Conservation (phyloP, 1,139 yeast species). For the Lodderomyces beijingensis region DNA sequence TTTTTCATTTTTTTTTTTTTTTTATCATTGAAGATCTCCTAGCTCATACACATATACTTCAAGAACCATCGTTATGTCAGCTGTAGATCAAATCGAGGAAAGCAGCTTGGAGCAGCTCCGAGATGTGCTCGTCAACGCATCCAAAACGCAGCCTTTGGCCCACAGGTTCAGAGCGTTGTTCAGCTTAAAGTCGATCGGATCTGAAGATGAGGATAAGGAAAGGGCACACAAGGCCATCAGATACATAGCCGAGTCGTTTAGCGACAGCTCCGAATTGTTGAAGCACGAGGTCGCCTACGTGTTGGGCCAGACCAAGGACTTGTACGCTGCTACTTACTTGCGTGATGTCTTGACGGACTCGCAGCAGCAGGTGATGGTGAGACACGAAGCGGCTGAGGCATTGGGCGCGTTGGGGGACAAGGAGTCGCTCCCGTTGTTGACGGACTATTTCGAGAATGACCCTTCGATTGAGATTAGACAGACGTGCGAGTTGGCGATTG, state of each 20-base stretch:
- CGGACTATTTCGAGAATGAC: conserved; percentile 62
- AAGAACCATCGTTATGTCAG: conserved; percentile 9
- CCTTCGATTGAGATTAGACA: conserved; percentile 88
- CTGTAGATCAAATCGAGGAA: conserved; percentile 40
- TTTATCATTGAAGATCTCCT: background rate
- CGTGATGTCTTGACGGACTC: conserved; percentile 65
- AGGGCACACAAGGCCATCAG: conserved; percentile 63
- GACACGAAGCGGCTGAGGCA: conserved; percentile 99
- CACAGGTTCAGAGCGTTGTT: conserved; percentile 90
- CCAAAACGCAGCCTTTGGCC: conserved; percentile 71
- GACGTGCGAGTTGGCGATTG: conserved; percentile 96
- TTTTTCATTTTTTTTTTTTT: conserved; percentile 2
- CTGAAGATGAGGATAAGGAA: conserved; percentile 47
- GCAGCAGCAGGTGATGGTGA: conserved; percentile 87
- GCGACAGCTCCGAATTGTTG: conserved; percentile 82
- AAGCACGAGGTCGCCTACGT: conserved; percentile 98
- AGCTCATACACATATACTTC: background rate
- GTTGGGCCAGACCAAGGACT: conserved; percentile 91
- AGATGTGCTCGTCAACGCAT: conserved; percentile 59
- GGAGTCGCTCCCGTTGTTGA: conserved; percentile 65
- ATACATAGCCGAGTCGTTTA: conserved; percentile 78
- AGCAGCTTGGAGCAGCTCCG: conserved; percentile 65
- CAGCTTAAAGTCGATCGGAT: conserved; percentile 81
- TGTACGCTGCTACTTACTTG: conserved; percentile 70
- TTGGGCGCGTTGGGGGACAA: conserved; percentile 90